Evolutionary conservation across 352 stramenopile species (phyloP), one percentile per base, ranked within the genome.

Genomic region (Pythium pyrilobum): DNA sequence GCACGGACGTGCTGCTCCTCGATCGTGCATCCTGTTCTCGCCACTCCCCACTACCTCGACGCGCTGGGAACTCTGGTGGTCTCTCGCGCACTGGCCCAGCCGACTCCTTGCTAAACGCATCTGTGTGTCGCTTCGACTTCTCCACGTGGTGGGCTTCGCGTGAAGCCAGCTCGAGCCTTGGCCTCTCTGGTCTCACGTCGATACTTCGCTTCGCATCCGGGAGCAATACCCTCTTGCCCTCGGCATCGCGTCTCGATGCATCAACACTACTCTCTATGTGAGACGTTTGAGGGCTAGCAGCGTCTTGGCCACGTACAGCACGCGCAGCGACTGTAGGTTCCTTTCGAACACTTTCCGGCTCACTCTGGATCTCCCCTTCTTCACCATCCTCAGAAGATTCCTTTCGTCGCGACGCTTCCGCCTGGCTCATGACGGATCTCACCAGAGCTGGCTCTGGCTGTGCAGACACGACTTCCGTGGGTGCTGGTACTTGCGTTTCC

Each of bases 1-100:
- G 47, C 8, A 34, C 16, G 1, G 15, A 20, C 5, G 7, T 18
- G 36, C 37, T 41, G 13, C 27, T 32, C n/a, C 41, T 39, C 12
- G 32, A 13, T 33, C 31, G 37, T 7, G 18, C 42, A 7, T 62
- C 55, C 5, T 41, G 27, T 11, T 62, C 59, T 24, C 43, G 57
- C 52, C 59, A 67, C 18, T 67, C 59, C 15, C 47, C 59, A 62
- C 59, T 61, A 21, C 40, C 50, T 53, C 49, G 45, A 16, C 59
- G 47, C 37, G 27, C 28, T 12, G 36, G 43, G 28, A 42, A 16
- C 27, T 21, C 25, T 2, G 31, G 36, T 6, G 29, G 15, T 25
- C 40, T 40, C 11, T 64, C 56, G 12, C 48, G 46, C 38, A 18
- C 16, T 15, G 44, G 3, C 28, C 16, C 28, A 1, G 29, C 6